A percentile compares a stretch with the other conserved stretches of the same genome.
phyloP scores from a whole-genome alignment of 768 basidiomycete genomes.

The Boletus edulis region DNA sequence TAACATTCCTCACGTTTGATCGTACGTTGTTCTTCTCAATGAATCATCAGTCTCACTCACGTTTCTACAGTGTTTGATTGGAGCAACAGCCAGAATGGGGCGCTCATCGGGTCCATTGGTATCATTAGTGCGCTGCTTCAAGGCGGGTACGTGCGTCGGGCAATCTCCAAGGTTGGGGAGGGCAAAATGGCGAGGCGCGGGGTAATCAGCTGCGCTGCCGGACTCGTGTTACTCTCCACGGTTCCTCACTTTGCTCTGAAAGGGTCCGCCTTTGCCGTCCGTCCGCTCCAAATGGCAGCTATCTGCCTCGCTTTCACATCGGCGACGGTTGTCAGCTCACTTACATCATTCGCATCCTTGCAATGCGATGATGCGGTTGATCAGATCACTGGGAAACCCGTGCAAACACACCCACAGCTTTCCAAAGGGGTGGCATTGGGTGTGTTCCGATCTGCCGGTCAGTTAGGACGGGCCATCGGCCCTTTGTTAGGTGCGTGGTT shows the following conservation, averaged over 20 bases:
- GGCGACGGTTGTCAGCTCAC: conserved; percentile 91
- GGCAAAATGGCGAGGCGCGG: conserved; percentile 82
- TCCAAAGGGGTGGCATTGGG: conserved; percentile 86
- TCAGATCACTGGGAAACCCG: conserved; percentile 52
- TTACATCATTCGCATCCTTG: conserved; percentile 88
- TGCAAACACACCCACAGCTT: conserved; percentile 59
- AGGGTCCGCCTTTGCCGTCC: conserved; percentile 44
- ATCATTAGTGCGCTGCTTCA: conserved; percentile 87
- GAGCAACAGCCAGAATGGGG: conserved; percentile 86
- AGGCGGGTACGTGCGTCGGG: conserved; percentile 90
- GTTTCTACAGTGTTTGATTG: conserved; percentile 73
- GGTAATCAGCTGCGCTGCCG: conserved; percentile 66
- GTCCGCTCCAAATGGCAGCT: conserved; percentile 65
- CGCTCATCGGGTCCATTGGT: conserved; percentile 83
- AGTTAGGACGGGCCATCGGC: conserved; percentile 90
- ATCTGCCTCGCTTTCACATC: conserved; percentile 90
- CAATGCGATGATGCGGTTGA: conserved; percentile 81
- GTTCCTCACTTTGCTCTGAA: conserved; percentile 57
- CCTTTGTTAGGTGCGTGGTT: conserved; percentile 73
- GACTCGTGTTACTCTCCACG: conserved; percentile 66
- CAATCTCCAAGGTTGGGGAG: conserved; percentile 72
- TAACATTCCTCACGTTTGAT: conserved; percentile 93
- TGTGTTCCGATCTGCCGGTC: conserved; percentile 87
- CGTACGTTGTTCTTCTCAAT: conserved; percentile 43
- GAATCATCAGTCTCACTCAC: background rate